These are phyloP conservation scores for Rhodomyrtus psidioides DNA, from an alignment of 441 rosid species.

Conservation along the genomic window DNA sequence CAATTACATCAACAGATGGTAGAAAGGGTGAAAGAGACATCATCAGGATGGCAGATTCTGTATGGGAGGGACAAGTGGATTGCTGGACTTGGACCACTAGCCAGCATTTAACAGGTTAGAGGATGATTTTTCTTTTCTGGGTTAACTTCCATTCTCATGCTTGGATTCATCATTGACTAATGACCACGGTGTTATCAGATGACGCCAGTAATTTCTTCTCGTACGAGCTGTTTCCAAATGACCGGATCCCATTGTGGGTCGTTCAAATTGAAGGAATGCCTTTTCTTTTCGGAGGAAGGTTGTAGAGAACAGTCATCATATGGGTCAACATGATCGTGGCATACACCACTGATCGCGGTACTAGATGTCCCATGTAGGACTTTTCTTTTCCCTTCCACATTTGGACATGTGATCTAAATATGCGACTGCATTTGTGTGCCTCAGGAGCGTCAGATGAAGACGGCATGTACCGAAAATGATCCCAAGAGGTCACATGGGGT, in stretches of 20 bases:
- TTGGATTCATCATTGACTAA: not conserved
- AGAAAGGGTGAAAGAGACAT: not conserved
- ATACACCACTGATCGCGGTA: not conserved
- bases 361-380: not conserved
- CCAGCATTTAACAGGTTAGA: not conserved
- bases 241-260: not conserved
- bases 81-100: not conserved
- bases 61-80: not conserved
- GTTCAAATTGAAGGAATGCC: not conserved
- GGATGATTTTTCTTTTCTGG: not conserved
- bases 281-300: not conserved
- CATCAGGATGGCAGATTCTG: not conserved
- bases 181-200: not conserved
- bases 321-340: not conserved
- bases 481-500: not conserved
- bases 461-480: not conserved
- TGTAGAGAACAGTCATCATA: not conserved
- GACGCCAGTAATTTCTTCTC: not conserved
- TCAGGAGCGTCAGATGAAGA: not conserved
- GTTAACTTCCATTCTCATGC: not conserved
- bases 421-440: not conserved
- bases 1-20: not conserved
- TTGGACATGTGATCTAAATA: not conserved
- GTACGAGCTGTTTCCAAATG: not conserved
- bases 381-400: not conserved